Conservation (phyloP, 192 early-diverging fungal species). For the Backusella psychrophila region DNA sequence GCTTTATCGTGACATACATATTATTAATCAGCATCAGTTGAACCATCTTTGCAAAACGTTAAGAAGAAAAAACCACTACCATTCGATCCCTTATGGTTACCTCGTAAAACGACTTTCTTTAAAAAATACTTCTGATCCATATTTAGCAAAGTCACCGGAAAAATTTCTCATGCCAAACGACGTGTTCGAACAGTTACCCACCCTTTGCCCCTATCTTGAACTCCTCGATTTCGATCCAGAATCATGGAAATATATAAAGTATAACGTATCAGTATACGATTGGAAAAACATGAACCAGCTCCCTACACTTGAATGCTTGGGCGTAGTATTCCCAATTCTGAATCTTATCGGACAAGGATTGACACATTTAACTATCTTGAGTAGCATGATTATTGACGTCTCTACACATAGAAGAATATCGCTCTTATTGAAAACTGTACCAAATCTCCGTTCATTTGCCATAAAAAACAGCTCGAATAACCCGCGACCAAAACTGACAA, state of each 20-base stretch:
- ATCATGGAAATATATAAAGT: neutral
- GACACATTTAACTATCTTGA: neutral
- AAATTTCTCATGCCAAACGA: neutral
- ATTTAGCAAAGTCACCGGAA: neutral
- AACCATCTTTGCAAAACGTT: neutral
- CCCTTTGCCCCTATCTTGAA: neutral
- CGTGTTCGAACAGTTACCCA: neutral
- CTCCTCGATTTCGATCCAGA: neutral
- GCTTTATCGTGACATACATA: neutral
- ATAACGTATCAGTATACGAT: no score
- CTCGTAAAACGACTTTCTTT: neutral
- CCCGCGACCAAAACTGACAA: neutral
- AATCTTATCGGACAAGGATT: neutral
- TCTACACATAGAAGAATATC: neutral
- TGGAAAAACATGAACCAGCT: neutral
- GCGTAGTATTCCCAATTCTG: neutral
- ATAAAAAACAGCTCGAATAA: neutral
- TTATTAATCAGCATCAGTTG: neutral
- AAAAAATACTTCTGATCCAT: neutral
- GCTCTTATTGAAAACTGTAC: neutral
- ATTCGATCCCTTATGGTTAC: neutral
- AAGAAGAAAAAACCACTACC: neutral
- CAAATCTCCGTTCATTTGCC: neutral
- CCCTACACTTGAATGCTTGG: neutral
- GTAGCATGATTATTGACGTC: conserved; percentile 1